These are phyloP conservation scores for Lentinula boryana DNA, from an alignment of 768 basidiomycete genomes.

Conservation along the genomic window DNA sequence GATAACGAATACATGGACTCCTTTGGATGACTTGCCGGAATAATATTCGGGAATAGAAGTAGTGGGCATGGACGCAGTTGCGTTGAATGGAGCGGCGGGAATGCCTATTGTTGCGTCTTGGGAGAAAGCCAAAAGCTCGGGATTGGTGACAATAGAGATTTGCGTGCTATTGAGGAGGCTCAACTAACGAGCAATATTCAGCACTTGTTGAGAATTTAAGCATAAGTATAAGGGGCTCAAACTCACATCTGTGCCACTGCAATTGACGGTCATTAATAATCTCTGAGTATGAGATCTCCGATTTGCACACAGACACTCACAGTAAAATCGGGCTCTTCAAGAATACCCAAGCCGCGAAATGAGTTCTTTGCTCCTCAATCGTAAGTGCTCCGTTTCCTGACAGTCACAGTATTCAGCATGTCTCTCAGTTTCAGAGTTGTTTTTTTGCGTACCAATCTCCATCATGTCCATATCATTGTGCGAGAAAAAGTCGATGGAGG, in stretches of 20 bases:
- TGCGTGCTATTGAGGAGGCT: slow-evolving; percentile 32
- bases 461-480: slow-evolving; percentile 62
- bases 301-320: slow-evolving; percentile 14
- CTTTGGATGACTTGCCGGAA: slow-evolving; percentile 40
- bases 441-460: slow-evolving; percentile 27
- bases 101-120: slow-evolving; percentile 41
- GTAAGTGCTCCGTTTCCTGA: slow-evolving; percentile 44
- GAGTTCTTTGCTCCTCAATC: slow-evolving; percentile 44
- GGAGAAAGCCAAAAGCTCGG: slow-evolving; percentile 48
- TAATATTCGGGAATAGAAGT: slow-evolving; percentile 50
- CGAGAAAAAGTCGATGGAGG: slow-evolving; percentile 36
- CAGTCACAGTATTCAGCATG: background rate
- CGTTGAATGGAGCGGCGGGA: slow-evolving; percentile 42
- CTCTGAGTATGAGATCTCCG: background rate
- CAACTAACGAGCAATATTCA: slow-evolving; percentile 25
- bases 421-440: background rate
- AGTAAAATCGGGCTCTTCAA: slow-evolving; percentile 54
- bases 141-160: slow-evolving; percentile 42
- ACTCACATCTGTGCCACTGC: slow-evolving; percentile 30
- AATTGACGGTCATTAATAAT: background rate
- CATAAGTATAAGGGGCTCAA: background rate
- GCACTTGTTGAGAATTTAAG: background rate
- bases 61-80: slow-evolving; percentile 28
- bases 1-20: slow-evolving; percentile 50
- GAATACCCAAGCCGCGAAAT: slow-evolving; percentile 56